Evolutionary conservation across 1,139 yeast genomes (phyloP).

Genomic region (Lipomyces yarrowii): DNA sequence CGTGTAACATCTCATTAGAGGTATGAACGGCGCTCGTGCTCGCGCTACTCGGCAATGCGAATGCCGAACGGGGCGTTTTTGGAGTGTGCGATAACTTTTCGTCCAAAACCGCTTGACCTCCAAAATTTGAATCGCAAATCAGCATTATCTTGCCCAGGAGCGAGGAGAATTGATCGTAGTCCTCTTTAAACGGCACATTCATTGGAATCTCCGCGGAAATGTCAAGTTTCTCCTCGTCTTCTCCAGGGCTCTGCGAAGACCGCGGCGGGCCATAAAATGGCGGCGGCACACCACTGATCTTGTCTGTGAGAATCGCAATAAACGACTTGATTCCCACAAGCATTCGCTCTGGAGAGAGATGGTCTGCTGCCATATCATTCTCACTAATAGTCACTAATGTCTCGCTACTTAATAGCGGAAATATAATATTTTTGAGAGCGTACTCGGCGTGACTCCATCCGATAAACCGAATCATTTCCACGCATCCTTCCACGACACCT

Average conservation of each 20-base stretch:
- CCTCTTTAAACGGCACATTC: conserved; percentile 30
- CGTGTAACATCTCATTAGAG: conserved; percentile 32
- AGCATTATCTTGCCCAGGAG: conserved; percentile 60
- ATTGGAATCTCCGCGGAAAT: conserved; percentile 3
- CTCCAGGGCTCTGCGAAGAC: conserved; percentile 10
- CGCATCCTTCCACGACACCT: conserved; percentile 62
- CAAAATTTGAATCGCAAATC: conserved; percentile 64
- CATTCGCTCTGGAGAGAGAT: conserved; percentile 66
- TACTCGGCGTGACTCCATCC: conserved; percentile 81
- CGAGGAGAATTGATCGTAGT: conserved; percentile 76
- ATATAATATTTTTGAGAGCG: conserved; percentile 72
- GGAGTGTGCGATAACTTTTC: conserved; percentile 29
- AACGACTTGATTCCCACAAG: conserved; percentile 73
- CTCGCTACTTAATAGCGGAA: conserved; percentile 50
- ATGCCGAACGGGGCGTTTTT: conserved; percentile 45
- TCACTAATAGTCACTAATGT: conserved; percentile 50
- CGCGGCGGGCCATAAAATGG: conserved; percentile 28
- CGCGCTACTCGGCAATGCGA: conserved; percentile 54
- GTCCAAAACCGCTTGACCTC: conserved; percentile 45
- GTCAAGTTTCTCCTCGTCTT: background rate
- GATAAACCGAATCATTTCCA: conserved; percentile 70
- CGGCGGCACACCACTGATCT: conserved; percentile 46
- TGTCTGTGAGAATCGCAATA: conserved; percentile 66
- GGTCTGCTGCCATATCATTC: conserved; percentile 58
- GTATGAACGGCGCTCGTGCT: conserved; percentile 24